Evolutionary conservation across 2,329 filamentous ascomycete species (phyloP), one percentile per base, ranked within the genome.

Genomic region (Diaporthe citrichinensis): DNA sequence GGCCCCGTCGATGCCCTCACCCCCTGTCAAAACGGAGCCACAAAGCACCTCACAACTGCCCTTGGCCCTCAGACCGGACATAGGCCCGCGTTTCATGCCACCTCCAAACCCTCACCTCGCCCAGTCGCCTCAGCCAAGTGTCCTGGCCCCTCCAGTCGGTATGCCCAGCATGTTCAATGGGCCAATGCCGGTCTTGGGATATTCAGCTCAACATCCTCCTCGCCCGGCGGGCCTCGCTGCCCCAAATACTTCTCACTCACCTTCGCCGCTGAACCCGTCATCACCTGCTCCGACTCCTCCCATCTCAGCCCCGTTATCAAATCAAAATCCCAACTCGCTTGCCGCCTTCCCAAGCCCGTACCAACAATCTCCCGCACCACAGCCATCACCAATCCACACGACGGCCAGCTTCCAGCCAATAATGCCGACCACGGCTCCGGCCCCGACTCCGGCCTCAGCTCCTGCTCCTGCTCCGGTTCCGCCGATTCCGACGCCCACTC

Each of bases 211-310:
- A 39, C 59, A 76, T 23, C 75, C 77, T 17, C 77, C 68, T 41
- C 80, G 78, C 46, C 79, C 80, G n/a, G 79, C 79, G 31, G 78
- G 80, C 10, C 81, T 83, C 10, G 80, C 80, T 23, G 76, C 78
- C 0, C 81, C 81, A 2, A 80, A 79, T 67, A 76, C 80, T 2
- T 75, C 78, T 20, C 81, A 79, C 28, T 77, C 77, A 6, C 76
- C 77, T 10, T 79, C 79, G 2, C 78, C 80, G 25, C 68, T 80
- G 4, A 62, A 79, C 55, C 78, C 79, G 9, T 55, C 74, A 36
- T 61, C 75, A n/a, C 41, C 62, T 39, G 57, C 68, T 14, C 55
- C 58, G 1, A 7, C n/a, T 34, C 57, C 68, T 46, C 57, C 68
- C 9, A 49, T 69, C 14, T 46, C 51, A n/a, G 12, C 46, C 0